A percentile compares a stretch with the other conserved stretches of the same genome.
phyloP scores from a whole-genome alignment of 495 filamentous ascomycete genomes.

The Penicillium dipodomyicola region DNA sequence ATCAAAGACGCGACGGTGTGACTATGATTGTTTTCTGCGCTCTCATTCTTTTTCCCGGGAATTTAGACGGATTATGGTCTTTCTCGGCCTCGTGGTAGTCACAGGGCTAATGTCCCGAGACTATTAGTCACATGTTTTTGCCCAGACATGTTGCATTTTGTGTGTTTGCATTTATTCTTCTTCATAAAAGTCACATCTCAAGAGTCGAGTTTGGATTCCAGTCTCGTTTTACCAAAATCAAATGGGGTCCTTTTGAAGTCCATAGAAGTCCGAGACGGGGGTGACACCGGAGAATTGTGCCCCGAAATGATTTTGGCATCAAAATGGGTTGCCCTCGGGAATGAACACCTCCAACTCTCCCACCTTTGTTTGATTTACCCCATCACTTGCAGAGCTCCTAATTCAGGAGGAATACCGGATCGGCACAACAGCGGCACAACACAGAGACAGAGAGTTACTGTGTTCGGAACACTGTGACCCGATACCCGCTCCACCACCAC shows the following conservation, averaged over 20 bases:
- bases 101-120: background rate
- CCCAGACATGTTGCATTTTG: background rate
- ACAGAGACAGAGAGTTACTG: constrained; percentile 17
- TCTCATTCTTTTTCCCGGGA: background rate
- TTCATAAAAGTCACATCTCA: background rate
- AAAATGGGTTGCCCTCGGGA: background rate
- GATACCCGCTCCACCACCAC: constrained; percentile 19
- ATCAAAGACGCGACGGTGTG: background rate
- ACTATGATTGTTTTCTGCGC: background rate
- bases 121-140: background rate
- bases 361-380: background rate
- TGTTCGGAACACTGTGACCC: constrained; percentile 38
- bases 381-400: background rate
- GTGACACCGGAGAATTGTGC: constrained; percentile 3
- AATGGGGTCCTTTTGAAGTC: background rate
- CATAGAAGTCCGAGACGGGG: background rate
- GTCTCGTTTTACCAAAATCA: background rate
- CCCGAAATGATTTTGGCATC: background rate
- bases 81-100: background rate
- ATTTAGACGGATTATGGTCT: background rate
- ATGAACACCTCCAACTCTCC: background rate
- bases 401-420: constrained; percentile 12
- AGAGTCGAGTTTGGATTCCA: background rate
- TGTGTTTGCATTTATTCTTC: background rate
- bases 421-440: constrained; percentile 13